phyloP scores from a whole-genome alignment of 805 yeast genomes.

The Barnettozyma sucrosica region DNA sequence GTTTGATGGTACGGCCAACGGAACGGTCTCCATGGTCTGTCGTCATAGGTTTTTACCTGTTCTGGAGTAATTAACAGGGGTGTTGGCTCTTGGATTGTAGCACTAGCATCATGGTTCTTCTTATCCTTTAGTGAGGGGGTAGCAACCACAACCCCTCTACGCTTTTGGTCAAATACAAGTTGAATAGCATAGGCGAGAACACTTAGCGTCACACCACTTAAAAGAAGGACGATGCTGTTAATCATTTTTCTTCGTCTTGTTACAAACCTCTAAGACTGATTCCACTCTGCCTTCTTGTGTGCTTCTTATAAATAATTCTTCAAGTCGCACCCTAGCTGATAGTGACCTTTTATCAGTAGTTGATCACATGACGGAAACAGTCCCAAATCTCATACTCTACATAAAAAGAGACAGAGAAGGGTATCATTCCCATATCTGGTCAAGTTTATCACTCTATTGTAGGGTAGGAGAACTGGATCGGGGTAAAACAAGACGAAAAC shows the following conservation, averaged over 20 bases:
- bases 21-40: conserved; percentile 77
- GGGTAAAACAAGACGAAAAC: neutral
- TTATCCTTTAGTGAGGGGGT: conserved; percentile 7
- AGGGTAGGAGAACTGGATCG: neutral
- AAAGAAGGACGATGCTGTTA: neutral
- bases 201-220: conserved; percentile 7
- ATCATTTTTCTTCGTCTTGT: neutral
- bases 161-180: conserved; percentile 8
- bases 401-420: neutral
- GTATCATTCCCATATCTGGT: neutral
- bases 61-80: conserved; percentile 64
- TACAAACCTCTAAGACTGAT: neutral
- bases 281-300: neutral
- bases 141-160: conserved; percentile 1
- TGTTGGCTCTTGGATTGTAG: conserved; percentile 33
- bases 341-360: neutral
- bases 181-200: conserved; percentile 1
- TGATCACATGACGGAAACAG: neutral
- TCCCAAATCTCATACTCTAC: no score
- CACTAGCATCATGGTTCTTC: conserved; percentile 5
- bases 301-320: neutral
- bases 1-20: conserved; percentile 80
- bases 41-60: conserved; percentile 58
- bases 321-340: neutral
- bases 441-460: no score